These are phyloP conservation scores for Epithele typhae DNA, from an alignment of 768 basidiomycete species.

Conservation along the genomic window DNA sequence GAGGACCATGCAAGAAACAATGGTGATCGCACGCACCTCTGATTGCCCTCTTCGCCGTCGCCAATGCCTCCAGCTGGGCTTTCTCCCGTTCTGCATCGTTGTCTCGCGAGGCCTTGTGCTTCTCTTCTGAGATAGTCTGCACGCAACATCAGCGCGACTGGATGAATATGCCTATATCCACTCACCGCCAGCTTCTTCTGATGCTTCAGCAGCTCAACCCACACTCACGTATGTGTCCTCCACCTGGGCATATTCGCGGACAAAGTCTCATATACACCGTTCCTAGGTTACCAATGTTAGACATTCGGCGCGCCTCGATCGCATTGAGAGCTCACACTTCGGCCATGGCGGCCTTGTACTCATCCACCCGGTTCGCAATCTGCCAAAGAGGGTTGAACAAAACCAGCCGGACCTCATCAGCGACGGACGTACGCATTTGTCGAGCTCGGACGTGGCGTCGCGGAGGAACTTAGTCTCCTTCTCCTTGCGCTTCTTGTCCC, in stretches of 20 bases:
- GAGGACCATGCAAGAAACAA: no score
- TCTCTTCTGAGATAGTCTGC: constrained; percentile 15
- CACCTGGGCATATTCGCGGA: constrained; percentile 21
- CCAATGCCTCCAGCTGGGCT: constrained; percentile 24
- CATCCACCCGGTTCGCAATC: constrained; percentile 11
- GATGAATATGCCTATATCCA: no score
- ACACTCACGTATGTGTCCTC: constrained; percentile 26
- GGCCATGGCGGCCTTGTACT: constrained; percentile 12
- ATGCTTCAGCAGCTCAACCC: constrained; percentile 19
- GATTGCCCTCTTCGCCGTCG: constrained; percentile 22
- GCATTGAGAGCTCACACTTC: constrained; percentile 16
- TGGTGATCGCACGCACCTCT: constrained; percentile 15
- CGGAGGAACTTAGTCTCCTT: constrained; percentile 22
- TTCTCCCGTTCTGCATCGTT: constrained; percentile 20
- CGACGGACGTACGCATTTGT: constrained; percentile 21
- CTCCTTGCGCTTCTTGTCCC: constrained; percentile 27
- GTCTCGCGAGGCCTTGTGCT: constrained; percentile 7
- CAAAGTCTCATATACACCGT: constrained; percentile 22
- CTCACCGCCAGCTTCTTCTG: constrained; percentile 17
- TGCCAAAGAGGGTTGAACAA: no score
- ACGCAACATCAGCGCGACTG: no score
- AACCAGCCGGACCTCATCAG: no score
- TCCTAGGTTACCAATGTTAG: constrained; percentile 9
- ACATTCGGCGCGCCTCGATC: no score
- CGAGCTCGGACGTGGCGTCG: constrained; percentile 13